A percentile compares a stretch with the other conserved stretches of the same genome.
These are phyloP conservation scores for Condylostoma magnum DNA, from an alignment of 169 alveolate genomes.

Conservation along the genomic window DNA sequence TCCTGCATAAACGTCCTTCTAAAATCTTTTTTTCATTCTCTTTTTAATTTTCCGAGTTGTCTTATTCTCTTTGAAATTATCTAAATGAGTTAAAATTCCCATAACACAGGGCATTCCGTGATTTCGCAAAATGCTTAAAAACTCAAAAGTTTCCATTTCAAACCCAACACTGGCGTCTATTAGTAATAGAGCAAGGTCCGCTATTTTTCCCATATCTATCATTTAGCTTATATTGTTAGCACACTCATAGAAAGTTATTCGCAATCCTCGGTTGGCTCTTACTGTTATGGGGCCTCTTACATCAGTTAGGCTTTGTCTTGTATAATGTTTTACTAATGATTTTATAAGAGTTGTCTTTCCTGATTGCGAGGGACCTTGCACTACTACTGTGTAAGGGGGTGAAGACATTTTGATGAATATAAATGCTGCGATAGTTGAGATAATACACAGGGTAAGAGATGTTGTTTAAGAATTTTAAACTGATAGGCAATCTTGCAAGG, in stretches of 20 bases:
- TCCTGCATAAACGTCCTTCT: conserved; percentile 98
- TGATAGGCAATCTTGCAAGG: too few species aligned
- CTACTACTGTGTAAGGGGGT: conserved; percentile 85
- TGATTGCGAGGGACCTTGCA: conserved; percentile 93
- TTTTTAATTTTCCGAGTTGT: conserved; percentile 92
- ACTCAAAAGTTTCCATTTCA: conserved; percentile 99
- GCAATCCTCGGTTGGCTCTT: conserved; percentile 92
- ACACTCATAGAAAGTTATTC: conserved; percentile 96
- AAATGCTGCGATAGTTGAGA: too few species aligned
- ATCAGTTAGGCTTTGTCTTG: conserved; percentile 82
- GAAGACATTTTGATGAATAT: conserved; percentile 8
- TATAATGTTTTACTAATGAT: conserved; percentile 95
- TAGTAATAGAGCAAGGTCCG: conserved; percentile 95
- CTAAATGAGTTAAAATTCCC: conserved; percentile 98
- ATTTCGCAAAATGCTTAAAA: conserved; percentile 91
- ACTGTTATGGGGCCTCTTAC: conserved; percentile 94
- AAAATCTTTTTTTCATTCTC: conserved; percentile 93
- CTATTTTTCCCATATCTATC: conserved; percentile 97
- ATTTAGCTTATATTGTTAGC: conserved; percentile 93
- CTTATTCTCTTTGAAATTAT: conserved; percentile 91
- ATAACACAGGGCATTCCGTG: conserved; percentile 78
- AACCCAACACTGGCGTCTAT: conserved; percentile 95
- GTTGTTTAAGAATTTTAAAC: too few species aligned
- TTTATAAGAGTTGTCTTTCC: conserved; percentile 98
- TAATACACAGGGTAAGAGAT: too few species aligned